phyloP scores from a whole-genome alignment of 805 yeast species.

The Cyberlindnera americana region DNA sequence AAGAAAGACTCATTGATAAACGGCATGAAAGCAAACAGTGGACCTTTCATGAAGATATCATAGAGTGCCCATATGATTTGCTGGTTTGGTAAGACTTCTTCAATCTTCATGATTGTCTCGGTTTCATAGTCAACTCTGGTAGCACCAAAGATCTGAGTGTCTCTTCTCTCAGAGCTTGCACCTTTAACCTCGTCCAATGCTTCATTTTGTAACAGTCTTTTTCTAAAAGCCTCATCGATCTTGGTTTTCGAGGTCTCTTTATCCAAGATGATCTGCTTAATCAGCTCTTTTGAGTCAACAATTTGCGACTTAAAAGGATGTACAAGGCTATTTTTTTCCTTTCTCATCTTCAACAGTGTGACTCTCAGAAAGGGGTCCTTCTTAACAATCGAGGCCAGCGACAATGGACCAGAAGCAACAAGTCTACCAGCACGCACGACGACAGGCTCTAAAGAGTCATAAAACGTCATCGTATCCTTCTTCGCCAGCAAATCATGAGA shows the following conservation, averaged over 20 bases:
- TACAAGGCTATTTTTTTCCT: constrained; percentile 23
- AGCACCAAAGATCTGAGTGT: constrained; percentile 15
- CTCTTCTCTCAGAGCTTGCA: constrained; percentile 6
- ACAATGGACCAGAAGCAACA: constrained; percentile 32
- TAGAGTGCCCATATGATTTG: constrained; percentile 23
- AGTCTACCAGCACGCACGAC: constrained; percentile 31
- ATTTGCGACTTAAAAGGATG: constrained; percentile 5
- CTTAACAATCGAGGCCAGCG: constrained; percentile 27
- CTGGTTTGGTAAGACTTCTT: constrained; percentile 23
- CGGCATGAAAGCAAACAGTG: constrained; percentile 23
- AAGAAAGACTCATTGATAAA: constrained; percentile 25
- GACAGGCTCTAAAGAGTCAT: constrained; percentile 29
- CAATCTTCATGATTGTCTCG: constrained; percentile 21
- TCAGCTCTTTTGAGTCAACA: constrained; percentile 16
- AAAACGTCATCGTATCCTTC: constrained; percentile 27
- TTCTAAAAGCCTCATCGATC: constrained; percentile 30
- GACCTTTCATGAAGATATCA: constrained; percentile 20
- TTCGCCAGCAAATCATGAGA: too few species aligned
- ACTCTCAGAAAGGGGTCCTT: constrained; percentile 31
- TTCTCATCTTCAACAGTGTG: constrained; percentile 24
- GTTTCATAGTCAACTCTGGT: constrained; percentile 17
- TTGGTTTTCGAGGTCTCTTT: constrained; percentile 16
- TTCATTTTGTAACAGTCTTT: constrained; percentile 34
- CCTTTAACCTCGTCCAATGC: constrained; percentile 35
- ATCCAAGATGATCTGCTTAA: constrained; percentile 21